These are phyloP conservation scores for Aspergillus sclerotiicarbonarius DNA, from an alignment of 495 filamentous ascomycete genomes.

Conservation along the genomic window DNA sequence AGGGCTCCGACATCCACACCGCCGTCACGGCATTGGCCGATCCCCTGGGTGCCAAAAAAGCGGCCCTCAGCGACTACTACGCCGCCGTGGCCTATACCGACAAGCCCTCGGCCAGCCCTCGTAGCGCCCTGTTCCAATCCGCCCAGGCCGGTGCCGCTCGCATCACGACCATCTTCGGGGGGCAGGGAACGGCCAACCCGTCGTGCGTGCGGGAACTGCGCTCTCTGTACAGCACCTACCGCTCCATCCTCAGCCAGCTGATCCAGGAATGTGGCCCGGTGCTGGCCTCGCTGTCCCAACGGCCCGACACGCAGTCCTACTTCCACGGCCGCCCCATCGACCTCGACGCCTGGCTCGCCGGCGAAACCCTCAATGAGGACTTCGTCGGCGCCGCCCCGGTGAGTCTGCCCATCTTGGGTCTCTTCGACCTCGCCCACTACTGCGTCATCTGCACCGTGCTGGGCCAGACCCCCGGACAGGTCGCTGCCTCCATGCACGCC, in stretches of 20 bases:
- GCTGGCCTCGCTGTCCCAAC: neutral
- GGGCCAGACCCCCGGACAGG: slow-evolving; percentile 17
- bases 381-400: neutral
- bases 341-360: neutral
- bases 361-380: neutral
- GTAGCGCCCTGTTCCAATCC: neutral
- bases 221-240: neutral
- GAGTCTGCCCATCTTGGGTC: slow-evolving; percentile 25
- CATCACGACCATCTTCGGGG: neutral
- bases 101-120: neutral
- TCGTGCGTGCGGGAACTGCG: neutral
- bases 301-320: neutral
- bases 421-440: slow-evolving; percentile 19
- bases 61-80: neutral
- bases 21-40: neutral
- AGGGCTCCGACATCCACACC: neutral
- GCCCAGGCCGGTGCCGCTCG: neutral
- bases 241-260: neutral
- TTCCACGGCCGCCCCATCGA: neutral
- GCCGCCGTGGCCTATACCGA: neutral
- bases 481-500: slow-evolving; percentile 12
- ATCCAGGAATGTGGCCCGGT: neutral
- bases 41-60: neutral
- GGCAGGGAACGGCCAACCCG: neutral
- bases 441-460: slow-evolving; percentile 18